These are phyloP conservation scores for Cicer yamashitae DNA, from an alignment of 306 rosid species.

Conservation along the genomic window DNA sequence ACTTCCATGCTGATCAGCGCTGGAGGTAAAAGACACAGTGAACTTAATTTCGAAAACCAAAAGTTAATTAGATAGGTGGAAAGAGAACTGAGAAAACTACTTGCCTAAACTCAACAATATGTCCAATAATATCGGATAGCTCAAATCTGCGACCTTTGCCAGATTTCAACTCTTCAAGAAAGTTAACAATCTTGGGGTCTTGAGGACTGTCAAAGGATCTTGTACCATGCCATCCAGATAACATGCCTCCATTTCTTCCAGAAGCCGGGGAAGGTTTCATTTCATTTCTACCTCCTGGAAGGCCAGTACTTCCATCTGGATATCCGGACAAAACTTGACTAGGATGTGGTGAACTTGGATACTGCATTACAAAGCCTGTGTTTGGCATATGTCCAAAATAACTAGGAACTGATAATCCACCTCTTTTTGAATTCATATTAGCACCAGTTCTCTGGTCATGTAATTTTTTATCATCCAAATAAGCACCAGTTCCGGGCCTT, in stretches of 20 bases:
- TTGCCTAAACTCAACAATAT: constrained; percentile 61
- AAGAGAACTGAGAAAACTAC: constrained; percentile 39
- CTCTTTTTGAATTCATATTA: constrained; percentile 58
- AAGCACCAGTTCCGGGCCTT: constrained; percentile 44
- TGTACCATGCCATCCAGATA: constrained; percentile 63
- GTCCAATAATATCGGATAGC: constrained; percentile 62
- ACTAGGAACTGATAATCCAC: constrained; percentile 51
- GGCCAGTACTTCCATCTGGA: constrained; percentile 48
- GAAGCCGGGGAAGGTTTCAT: constrained; percentile 46
- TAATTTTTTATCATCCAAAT: constrained; percentile 56
- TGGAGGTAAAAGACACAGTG: constrained; percentile 45
- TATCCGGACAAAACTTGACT: constrained; percentile 56
- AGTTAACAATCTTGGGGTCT: constrained; percentile 59
- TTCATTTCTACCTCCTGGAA: constrained; percentile 57
- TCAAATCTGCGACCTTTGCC: constrained; percentile 66
- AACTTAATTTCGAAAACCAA: constrained; percentile 42
- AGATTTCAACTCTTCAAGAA: constrained; percentile 63
- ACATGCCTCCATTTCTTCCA: constrained; percentile 52
- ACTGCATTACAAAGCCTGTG: constrained; percentile 50
- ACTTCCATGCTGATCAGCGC: constrained; percentile 68
- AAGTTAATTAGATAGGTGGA: constrained; percentile 7
- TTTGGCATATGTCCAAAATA: constrained; percentile 61
- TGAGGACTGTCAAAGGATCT: constrained; percentile 52
- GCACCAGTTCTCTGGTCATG: constrained; percentile 50
- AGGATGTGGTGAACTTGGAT: constrained; percentile 55